Base-by-base conservation (phyloP, 345 rosid species). In the Boechera stricta region DNA sequence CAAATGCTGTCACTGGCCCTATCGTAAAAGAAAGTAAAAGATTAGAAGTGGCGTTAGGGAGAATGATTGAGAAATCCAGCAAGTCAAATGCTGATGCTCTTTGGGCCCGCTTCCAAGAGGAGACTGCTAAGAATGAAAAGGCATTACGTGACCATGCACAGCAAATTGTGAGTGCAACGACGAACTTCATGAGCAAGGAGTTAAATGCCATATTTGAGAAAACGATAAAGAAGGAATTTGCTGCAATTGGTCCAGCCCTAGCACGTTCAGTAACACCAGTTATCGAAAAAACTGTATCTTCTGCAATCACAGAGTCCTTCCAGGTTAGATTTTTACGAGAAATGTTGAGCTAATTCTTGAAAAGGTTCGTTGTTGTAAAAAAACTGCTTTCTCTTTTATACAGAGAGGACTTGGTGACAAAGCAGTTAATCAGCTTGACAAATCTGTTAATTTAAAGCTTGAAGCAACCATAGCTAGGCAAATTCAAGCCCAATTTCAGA, bases 331-430 rank as follows among this genome's bases (percentile, higher is more conserved):
- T 62, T 73, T 68, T 74, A 51, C 42, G 10, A 32, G 33, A 55
- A 49, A 33, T 54, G 3, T 69, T 16, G 48, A 57, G 7, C 44
- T 59, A 45, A 52, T 85, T 69, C 51, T 5, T 28, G 44, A 31
- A 36, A 39, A 72, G 53, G 11, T 74, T 44, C 62, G 28, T 51
- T 64, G 8, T 32, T 47, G 15, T 51, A 44, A 61, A 24, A 11
- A 75, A 45, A 80, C 71, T 16, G 62, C 15, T 70, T 67, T 54
- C 29, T 73, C 54, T 78, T 41, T 67, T 39, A 47, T 83, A 65
- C 88, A 92, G 99, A 89, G 89, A 80, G 96, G 96, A 70, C 71
- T 92, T 18, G 85, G 98, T 77, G 98, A 92, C 76, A 94, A 92
- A 84, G 91, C 92, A 57, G 91, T 89, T 68, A 88, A 85, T 79